Percentiles rank a stretch among this genome's conserved stretches.
phyloP scores from a whole-genome alignment of 441 rosid species.

The Sinapis alba region DNA sequence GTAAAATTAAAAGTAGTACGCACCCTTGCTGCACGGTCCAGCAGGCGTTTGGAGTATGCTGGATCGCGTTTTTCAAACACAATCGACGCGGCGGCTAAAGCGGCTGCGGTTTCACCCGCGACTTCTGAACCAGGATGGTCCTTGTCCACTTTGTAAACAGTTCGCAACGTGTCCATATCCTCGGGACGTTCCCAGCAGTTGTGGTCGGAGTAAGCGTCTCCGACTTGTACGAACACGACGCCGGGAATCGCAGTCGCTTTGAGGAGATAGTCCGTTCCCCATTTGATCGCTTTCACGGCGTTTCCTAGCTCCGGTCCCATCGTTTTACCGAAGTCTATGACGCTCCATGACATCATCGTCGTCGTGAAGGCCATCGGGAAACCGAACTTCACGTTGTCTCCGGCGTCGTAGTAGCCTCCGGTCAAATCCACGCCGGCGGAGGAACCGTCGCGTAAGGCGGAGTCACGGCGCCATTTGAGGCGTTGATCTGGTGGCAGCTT shows the following conservation, averaged over 20 bases:
- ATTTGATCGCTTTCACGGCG: slow-evolving; percentile 59
- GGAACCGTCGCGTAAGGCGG: slow-evolving; percentile 83
- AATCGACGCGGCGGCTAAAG: slow-evolving; percentile 68
- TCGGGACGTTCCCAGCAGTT: slow-evolving; percentile 80
- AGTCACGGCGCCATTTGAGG: slow-evolving; percentile 82
- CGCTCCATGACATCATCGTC: slow-evolving; percentile 76
- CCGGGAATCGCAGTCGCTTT: slow-evolving; percentile 58
- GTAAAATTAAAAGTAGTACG: slow-evolving; percentile 11
- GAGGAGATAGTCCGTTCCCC: slow-evolving; percentile 75
- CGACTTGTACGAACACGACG: slow-evolving; percentile 68
- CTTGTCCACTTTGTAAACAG: slow-evolving; percentile 57
- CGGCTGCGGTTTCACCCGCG: slow-evolving; percentile 68
- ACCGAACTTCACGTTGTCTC: slow-evolving; percentile 78
- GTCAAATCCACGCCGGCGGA: slow-evolving; percentile 78
- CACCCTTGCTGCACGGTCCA: slow-evolving; percentile 60
- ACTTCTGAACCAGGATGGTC: slow-evolving; percentile 67
- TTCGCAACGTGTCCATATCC: slow-evolving; percentile 67
- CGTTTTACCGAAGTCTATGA: slow-evolving; percentile 56
- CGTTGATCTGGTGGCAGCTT: slow-evolving; percentile 79
- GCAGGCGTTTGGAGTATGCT: slow-evolving; percentile 49
- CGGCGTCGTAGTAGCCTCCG: slow-evolving; percentile 84
- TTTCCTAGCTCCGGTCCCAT: slow-evolving; percentile 45
- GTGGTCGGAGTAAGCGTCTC: slow-evolving; percentile 70
- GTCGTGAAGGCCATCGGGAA: slow-evolving; percentile 76
- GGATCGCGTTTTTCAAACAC: slow-evolving; percentile 58